Conservation (phyloP, 2,329 filamentous ascomycete species). For the Hypoxylon sp. region DNA sequence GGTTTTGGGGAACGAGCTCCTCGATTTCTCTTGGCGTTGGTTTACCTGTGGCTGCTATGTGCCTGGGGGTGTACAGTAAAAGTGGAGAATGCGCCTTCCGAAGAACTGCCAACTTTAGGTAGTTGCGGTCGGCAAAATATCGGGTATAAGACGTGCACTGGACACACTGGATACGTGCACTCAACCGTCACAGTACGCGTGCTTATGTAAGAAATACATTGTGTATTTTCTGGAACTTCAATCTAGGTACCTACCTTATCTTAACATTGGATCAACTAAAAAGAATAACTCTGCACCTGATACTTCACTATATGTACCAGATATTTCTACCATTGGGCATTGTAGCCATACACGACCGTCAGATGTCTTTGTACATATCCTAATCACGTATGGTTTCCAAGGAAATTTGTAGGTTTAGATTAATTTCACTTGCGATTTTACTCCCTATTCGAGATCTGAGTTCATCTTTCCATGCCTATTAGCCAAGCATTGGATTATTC, state of each 20-base stretch:
- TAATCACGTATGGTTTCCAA: not conserved
- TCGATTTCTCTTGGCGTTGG: not conserved
- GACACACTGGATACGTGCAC: no score
- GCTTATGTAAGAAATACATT: no score
- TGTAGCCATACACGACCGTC: not conserved
- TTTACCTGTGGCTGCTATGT: not conserved
- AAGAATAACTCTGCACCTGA: no score
- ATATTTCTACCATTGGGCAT: not conserved
- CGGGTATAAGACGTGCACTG: not conserved
- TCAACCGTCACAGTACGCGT: no score
- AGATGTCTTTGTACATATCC: not conserved
- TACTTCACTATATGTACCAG: no score
- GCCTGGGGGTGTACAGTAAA: not conserved
- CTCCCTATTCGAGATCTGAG: not conserved
- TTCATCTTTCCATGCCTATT: not conserved
- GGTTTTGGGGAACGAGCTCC: slow-evolving; percentile 30
- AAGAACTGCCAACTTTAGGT: no score
- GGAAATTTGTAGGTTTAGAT: no score
- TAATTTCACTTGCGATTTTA: not conserved
- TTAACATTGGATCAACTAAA: no score
- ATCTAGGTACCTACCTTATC: no score
- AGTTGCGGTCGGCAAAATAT: not conserved
- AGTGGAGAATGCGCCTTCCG: not conserved
- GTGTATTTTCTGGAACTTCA: no score
- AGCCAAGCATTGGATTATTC: not conserved